phyloP scores from a whole-genome alignment of 805 yeast genomes.

The Kodamaea nitidulidarum region DNA sequence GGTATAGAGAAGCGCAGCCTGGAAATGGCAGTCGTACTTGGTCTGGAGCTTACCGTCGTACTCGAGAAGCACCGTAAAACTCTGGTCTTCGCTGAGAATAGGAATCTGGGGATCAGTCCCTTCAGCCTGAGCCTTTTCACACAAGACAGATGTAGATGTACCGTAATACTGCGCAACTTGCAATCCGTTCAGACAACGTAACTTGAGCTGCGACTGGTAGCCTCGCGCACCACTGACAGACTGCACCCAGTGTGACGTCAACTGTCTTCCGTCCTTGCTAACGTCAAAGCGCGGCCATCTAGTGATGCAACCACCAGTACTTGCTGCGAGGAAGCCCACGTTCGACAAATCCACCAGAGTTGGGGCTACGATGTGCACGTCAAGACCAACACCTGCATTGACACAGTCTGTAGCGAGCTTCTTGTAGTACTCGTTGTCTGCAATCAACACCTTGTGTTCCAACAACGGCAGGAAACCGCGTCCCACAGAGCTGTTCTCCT shows the following conservation, averaged over 20 bases:
- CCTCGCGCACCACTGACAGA: conserved; percentile 54
- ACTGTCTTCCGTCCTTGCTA: conserved; percentile 64
- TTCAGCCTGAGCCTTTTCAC: conserved; percentile 17
- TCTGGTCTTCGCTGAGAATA: conserved; percentile 55
- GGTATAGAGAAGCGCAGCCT: conserved; percentile 84
- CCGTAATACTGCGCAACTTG: conserved; percentile 78
- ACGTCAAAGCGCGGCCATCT: conserved; percentile 65
- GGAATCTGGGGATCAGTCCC: conserved; percentile 66
- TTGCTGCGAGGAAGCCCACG: conserved; percentile 58
- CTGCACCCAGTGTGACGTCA: conserved; percentile 57
- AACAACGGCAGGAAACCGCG: conserved; percentile 39
- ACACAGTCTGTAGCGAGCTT: conserved; percentile 55
- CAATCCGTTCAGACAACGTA: conserved; percentile 84
- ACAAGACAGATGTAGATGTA: conserved; percentile 23
- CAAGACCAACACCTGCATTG: conserved; percentile 63
- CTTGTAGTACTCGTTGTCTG: conserved; percentile 60
- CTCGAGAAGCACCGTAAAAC: conserved; percentile 64
- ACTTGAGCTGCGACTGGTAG: conserved; percentile 75
- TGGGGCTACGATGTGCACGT: conserved; percentile 65
- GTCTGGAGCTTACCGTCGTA: conserved; percentile 74
- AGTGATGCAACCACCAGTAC: conserved; percentile 68
- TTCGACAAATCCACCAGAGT: conserved; percentile 70
- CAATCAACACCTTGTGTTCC: conserved; percentile 50
- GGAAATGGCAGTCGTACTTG: conserved; percentile 80
- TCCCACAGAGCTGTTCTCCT: conserved; percentile 35